These are phyloP conservation scores for Hanseniaspora lachancei DNA, from an alignment of 805 yeast species.

Conservation along the genomic window DNA sequence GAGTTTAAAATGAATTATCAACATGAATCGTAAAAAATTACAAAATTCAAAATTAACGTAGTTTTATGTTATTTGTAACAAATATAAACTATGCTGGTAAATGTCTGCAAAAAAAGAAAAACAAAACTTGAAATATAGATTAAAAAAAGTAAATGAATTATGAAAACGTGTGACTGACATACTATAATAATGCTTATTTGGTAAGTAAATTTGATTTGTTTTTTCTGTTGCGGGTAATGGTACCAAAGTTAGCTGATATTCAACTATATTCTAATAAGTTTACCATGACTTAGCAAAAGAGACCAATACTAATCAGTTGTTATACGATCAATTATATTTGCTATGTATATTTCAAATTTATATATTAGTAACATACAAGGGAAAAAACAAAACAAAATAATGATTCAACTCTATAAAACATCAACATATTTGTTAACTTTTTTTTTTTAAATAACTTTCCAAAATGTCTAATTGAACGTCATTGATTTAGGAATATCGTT, in stretches of 20 bases:
- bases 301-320: neutral
- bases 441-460: no score
- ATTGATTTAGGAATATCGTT: no score
- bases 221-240: no score
- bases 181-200: no score
- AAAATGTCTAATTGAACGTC: no score
- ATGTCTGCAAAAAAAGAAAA: neutral
- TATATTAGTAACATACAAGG: neutral
- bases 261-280: neutral
- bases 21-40: neutral
- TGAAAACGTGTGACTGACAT: no score
- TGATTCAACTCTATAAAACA: constrained; percentile 10
- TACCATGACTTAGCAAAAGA: neutral
- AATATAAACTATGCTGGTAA: no score
- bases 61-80: no score
- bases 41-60: no score
- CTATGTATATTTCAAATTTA: neutral
- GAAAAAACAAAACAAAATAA: neutral
- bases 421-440: neutral
- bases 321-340: neutral
- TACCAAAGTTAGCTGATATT: neutral
- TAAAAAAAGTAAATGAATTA: no score
- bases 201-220: no score
- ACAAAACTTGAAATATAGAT: no score
- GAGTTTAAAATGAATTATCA: neutral